Evolutionary conservation across 495 filamentous ascomycete genomes (phyloP).

Genomic region (Podospora comata): DNA sequence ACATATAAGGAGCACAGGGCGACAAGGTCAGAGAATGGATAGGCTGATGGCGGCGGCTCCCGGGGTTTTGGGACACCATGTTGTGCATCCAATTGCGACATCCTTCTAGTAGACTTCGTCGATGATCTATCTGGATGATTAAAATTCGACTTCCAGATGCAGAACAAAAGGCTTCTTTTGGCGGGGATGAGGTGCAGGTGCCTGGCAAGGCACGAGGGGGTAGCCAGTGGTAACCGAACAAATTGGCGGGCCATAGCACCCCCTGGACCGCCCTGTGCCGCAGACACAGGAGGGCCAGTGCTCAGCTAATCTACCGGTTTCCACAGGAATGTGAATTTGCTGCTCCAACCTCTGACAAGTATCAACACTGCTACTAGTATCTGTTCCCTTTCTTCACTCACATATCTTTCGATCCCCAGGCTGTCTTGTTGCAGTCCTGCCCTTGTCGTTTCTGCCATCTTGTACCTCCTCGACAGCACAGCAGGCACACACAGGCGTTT

Average conservation of each 20-base stretch:
- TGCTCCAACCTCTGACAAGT: conserved; percentile 14
- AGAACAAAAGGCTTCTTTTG: conserved; percentile 8
- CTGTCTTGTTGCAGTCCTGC: conserved; percentile 2
- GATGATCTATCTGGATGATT: not conserved
- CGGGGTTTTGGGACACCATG: conserved; percentile 9
- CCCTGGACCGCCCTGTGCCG: conserved; percentile 25
- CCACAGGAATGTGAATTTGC: conserved; percentile 39
- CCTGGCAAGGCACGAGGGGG: conserved; percentile 6
- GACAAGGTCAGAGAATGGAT: not conserved
- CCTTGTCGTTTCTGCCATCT: not conserved
- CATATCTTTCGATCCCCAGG: conserved; percentile 8
- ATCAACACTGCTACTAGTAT: conserved; percentile 14
- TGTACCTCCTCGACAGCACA: conserved; percentile 10
- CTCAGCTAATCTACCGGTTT: conserved; percentile 40
- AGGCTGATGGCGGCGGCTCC: conserved; percentile 5
- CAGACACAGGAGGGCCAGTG: conserved; percentile 27
- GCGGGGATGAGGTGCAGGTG: conserved; percentile 13
- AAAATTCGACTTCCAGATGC: conserved; percentile 12
- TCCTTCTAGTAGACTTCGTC: too few species aligned
- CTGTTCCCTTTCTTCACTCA: conserved; percentile 3
- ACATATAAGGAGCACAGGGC: not conserved
- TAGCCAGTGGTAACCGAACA: not conserved
- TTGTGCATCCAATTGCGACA: conserved; percentile 8
- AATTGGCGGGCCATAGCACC: conserved; percentile 17
- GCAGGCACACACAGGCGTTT: conserved; percentile 4